A percentile compares a stretch with the other conserved stretches of the same genome.
Conservation (phyloP, 495 filamentous ascomycete genomes). For the Daldinia bambusicola region DNA sequence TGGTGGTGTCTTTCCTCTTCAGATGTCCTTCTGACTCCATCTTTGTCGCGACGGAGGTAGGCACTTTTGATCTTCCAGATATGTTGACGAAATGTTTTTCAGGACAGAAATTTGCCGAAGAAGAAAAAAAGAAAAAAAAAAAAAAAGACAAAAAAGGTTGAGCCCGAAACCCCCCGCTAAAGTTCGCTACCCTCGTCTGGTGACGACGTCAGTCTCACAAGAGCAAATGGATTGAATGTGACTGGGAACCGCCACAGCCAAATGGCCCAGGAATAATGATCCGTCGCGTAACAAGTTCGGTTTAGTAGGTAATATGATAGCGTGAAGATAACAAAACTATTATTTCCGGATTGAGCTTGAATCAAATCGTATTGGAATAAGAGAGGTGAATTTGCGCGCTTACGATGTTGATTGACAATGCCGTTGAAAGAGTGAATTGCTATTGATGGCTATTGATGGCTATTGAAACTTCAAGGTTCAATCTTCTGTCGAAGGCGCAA, state of each 20-base stretch:
- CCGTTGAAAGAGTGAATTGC: slow-evolving; percentile 13
- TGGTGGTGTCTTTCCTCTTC: slow-evolving; percentile 88
- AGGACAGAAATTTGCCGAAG: slow-evolving; percentile 1
- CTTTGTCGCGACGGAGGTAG: slow-evolving; percentile 19
- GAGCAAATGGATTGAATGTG: slow-evolving; percentile 29
- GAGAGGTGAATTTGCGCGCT: slow-evolving; percentile 18
- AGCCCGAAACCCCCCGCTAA: slow-evolving; percentile 20
- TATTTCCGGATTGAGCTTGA: background rate
- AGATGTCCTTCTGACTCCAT: slow-evolving; percentile 49
- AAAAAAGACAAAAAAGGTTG: slow-evolving; percentile 20
- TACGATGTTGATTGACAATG: slow-evolving; percentile 15
- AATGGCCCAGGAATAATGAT: background rate
- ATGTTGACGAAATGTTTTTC: slow-evolving; percentile 1
- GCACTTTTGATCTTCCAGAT: slow-evolving; percentile 9
- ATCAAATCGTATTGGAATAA: slow-evolving; percentile 19
- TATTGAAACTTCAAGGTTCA: slow-evolving; percentile 4
- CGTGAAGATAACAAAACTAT: background rate
- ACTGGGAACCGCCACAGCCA: slow-evolving; percentile 13
- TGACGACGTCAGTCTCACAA: slow-evolving; percentile 40
- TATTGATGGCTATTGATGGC: background rate
- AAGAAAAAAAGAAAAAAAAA: too few relatives aligned
- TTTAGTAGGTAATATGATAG: background rate
- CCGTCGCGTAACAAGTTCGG: background rate
- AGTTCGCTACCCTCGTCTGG: slow-evolving; percentile 32
- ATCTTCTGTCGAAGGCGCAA: slow-evolving; percentile 22